These are phyloP conservation scores for Dittrichia graveolens DNA, from an alignment of 129 eudicot genomes.

Conservation along the genomic window DNA sequence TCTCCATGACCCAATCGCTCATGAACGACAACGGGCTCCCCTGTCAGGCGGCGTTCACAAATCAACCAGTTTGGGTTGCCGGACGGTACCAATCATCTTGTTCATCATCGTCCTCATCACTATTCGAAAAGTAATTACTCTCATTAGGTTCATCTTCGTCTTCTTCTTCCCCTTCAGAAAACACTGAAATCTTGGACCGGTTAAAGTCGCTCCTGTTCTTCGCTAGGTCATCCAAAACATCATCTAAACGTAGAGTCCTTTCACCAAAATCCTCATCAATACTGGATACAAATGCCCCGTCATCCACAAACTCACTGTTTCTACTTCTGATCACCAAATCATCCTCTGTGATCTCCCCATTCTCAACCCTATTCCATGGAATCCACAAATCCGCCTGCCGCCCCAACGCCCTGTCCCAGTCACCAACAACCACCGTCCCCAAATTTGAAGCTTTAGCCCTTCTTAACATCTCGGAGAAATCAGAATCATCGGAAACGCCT, in stretches of 20 bases:
- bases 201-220: conserved; percentile 35
- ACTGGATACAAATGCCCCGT: conserved; percentile 36
- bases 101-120: conserved; percentile 52
- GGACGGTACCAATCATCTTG: conserved; percentile 41
- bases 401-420: conserved; percentile 80
- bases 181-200: conserved; percentile 41
- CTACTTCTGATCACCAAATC: conserved; percentile 57
- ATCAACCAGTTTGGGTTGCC: too few species aligned
- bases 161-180: conserved; percentile 58
- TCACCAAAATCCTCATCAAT: conserved; percentile 37
- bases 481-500: conserved; percentile 96
- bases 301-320: conserved; percentile 34
- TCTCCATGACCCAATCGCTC: too few species aligned
- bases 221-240: conserved; percentile 55
- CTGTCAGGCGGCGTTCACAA: too few species aligned
- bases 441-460: conserved; percentile 74
- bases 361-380: conserved; percentile 77
- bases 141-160: conserved; percentile 37
- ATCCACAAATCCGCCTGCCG: conserved; percentile 92
- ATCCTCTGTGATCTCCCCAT: conserved; percentile 73
- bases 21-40: too few species aligned
- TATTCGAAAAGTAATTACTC: conserved; percentile 49
- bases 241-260: conserved; percentile 38
- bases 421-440: conserved; percentile 97
- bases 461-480: conserved; percentile 76